Evolutionary conservation across 805 yeast genomes (phyloP).

Genomic region (Wickerhamomyces ciferrii): DNA sequence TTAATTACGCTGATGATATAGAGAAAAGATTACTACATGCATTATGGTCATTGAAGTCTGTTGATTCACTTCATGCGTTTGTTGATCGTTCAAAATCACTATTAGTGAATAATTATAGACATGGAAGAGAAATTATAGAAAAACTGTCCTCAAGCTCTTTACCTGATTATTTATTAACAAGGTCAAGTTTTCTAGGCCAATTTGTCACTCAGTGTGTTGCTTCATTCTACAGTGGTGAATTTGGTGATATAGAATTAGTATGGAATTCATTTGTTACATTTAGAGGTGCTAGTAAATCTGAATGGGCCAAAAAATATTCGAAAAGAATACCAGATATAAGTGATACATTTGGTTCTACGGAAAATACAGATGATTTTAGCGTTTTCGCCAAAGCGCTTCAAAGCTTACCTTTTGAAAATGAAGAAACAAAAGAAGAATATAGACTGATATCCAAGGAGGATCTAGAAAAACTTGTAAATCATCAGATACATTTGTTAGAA

Average conservation of each 20-base stretch:
- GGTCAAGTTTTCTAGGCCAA: slow-evolving; percentile 38
- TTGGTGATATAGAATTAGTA: slow-evolving; percentile 37
- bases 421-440: slow-evolving; percentile 11
- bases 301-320: slow-evolving; percentile 24
- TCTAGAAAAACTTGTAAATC: slow-evolving; percentile 41
- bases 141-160: slow-evolving; percentile 5
- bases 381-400: slow-evolving; percentile 9
- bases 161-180: slow-evolving; percentile 25
- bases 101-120: slow-evolving; percentile 28
- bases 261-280: slow-evolving; percentile 37
- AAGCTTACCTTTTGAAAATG: slow-evolving; percentile 3
- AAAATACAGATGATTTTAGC: slow-evolving; percentile 16
- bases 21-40: slow-evolving; percentile 27
- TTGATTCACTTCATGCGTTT: slow-evolving; percentile 42
- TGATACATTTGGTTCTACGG: slow-evolving; percentile 15
- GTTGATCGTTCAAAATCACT: slow-evolving; percentile 25
- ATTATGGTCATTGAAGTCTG: slow-evolving; percentile 42
- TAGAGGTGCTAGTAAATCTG: slow-evolving; percentile 19
- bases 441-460: slow-evolving; percentile 46
- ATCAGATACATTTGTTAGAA: slow-evolving; percentile 50
- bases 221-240: slow-evolving; percentile 38
- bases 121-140: slow-evolving; percentile 24
- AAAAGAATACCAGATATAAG: slow-evolving; percentile 1
- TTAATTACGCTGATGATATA: slow-evolving; percentile 21
- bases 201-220: slow-evolving; percentile 36